Conservation (phyloP, 179 eudicot species). For the Corrigiola litoralis region DNA sequence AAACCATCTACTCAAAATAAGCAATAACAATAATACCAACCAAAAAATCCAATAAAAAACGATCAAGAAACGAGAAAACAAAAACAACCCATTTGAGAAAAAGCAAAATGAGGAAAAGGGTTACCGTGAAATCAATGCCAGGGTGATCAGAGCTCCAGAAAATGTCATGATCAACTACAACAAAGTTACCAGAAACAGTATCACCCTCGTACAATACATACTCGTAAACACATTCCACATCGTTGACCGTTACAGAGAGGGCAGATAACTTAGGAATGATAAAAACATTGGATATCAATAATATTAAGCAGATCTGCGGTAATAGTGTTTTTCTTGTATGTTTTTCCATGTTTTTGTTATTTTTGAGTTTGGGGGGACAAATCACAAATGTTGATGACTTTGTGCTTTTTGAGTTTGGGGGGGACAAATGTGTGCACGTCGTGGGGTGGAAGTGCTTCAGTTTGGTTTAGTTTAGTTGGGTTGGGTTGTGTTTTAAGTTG, state of each 20-base stretch:
- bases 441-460: too few relatives aligned
- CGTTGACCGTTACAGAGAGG: conserved; percentile 69
- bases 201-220: conserved; percentile 83
- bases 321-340: conserved; percentile 18
- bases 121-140: conserved; percentile 79
- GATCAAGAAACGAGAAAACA: too few relatives aligned
- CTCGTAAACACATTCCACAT: conserved; percentile 82
- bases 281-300: conserved; percentile 31
- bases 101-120: neutral
- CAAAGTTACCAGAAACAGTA: conserved; percentile 79
- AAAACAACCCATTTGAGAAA: neutral
- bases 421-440: too few relatives aligned
- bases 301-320: conserved; percentile 20
- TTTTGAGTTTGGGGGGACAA: too few relatives aligned
- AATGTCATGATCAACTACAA: conserved; percentile 85
- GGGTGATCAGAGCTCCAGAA: conserved; percentile 93
- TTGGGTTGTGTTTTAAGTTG: too few relatives aligned
- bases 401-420: too few relatives aligned
- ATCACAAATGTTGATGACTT: too few relatives aligned
- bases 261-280: conserved; percentile 33
- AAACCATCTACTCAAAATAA: too few relatives aligned
- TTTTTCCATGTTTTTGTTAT: conserved; percentile 27
- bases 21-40: too few relatives aligned
- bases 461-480: too few relatives aligned
- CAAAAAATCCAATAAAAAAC: too few relatives aligned